Base-by-base conservation (phyloP, 176 grass and related monocot species). In the Musa acuminata region DNA sequence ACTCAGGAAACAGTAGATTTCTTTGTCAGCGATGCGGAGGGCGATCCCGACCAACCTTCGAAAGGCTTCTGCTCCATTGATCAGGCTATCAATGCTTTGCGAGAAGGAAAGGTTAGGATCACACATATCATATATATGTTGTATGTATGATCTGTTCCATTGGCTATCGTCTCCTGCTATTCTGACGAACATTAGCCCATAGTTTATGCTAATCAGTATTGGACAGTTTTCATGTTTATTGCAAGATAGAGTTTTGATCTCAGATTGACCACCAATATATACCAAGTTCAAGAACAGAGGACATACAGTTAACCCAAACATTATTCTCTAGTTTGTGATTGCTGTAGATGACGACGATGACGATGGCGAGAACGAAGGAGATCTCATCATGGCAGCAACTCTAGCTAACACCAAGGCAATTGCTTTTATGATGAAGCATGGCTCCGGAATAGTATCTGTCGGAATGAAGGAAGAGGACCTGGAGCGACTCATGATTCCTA, bases 291-390 rank as follows among this genome's bases (percentile, higher is more conserved):
- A 51, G 51, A 17, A 17, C 8, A 17, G n/a, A 74, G 12, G 12
- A 55, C 22, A 53, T 26, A 3, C 9, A 27, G 12, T 71, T 80
- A 71, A 72, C 54, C 19, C 2, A 55, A 63, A 52, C 54, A 52
- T 80, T 64, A 64, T 88, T 88, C 78, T 90, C 77, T 89, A 98
- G 94, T 93, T 93, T 87, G 88, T 93, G 79, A 91, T 98, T 85
- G 94, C 85, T 85, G 90, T 98, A 88, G 88, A 98, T 87, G 94
- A 87, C 75, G 94, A 98, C 67, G 86, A 87, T 73, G 90, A 98
- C 74, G 86, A 85, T 0, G 85, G 90, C 22, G 87, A 88, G 23
- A 81, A 75, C 0, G 85, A 87, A 85, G 90, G 94, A 55, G 85
- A 85, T 76, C 83, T 98, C 77, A 72, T 93, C 70, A 93, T 93